phyloP scores from a whole-genome alignment of 78 protist genomes.

The Dictyostelium discoideum region DNA sequence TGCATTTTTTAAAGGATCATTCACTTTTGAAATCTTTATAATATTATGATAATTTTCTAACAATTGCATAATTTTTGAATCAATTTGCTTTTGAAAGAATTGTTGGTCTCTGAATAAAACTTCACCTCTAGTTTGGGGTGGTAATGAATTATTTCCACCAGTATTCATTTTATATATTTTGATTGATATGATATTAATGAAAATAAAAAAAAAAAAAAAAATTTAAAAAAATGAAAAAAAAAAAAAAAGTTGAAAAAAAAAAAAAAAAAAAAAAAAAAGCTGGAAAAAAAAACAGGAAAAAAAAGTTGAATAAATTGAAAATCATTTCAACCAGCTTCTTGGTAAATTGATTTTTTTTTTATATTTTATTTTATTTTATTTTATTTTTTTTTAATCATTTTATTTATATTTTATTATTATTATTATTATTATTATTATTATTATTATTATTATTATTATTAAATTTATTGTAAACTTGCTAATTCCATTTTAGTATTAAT shows the following conservation, averaged over 20 bases:
- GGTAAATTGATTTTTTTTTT: no score
- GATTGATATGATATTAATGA: neutral
- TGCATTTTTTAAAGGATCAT: slow-evolving; percentile 38
- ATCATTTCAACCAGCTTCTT: no score
- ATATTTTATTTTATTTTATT: no score
- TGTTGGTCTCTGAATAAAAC: slow-evolving; percentile 67
- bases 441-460: neutral
- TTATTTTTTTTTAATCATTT: neutral
- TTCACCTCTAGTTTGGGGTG: slow-evolving; percentile 47
- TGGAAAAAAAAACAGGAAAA: no score
- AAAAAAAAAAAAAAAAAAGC: no score
- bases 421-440: neutral
- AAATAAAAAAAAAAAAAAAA: no score
- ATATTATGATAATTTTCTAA: slow-evolving; percentile 55
- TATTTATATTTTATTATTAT: neutral
- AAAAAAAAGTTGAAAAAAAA: no score
- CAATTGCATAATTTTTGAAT: slow-evolving; percentile 41
- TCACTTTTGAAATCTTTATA: slow-evolving; percentile 50
- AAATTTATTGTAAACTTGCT: slow-evolving; percentile 18
- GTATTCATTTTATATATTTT: neutral
- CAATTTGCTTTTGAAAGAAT: slow-evolving; percentile 75
- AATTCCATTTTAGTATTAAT: slow-evolving; percentile 42
- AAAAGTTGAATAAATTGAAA: no score
- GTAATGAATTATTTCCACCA: slow-evolving; percentile 3
- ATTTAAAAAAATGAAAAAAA: no score